These are phyloP conservation scores for Talaromyces albobiverticillius DNA, from an alignment of 2,329 filamentous ascomycete genomes.

Conservation along the genomic window DNA sequence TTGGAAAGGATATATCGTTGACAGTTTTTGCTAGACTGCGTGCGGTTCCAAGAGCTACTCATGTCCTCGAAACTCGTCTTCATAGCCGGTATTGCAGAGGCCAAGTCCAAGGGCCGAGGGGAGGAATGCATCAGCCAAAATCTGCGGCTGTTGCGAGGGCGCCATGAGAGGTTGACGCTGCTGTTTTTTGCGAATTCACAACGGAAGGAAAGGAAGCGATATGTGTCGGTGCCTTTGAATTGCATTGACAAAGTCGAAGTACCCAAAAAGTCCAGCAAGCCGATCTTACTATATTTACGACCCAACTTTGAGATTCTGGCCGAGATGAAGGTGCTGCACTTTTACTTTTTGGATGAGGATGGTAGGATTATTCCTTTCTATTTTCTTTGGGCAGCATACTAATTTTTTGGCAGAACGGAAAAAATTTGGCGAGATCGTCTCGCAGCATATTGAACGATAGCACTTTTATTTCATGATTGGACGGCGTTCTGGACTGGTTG, in stretches of 20 bases:
- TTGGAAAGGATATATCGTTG: constrained; percentile 6
- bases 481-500: constrained; percentile 1
- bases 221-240: constrained; percentile 40
- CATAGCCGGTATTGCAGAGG: constrained; percentile 41
- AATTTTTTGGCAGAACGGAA: constrained; percentile 24
- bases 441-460: constrained; percentile 8
- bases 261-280: constrained; percentile 37
- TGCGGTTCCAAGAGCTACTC: constrained; percentile 40
- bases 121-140: constrained; percentile 47
- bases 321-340: constrained; percentile 36
- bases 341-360: constrained; percentile 38
- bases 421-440: constrained; percentile 25
- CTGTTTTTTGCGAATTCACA: constrained; percentile 44
- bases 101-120: constrained; percentile 42
- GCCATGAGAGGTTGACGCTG: constrained; percentile 34
- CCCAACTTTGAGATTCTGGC: constrained; percentile 42
- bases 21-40: constrained; percentile 31
- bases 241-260: constrained; percentile 37
- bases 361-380: constrained; percentile 24
- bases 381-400: neutral
- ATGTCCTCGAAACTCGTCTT: constrained; percentile 38
- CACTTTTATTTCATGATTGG: neutral
- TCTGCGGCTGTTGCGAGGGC: constrained; percentile 35
- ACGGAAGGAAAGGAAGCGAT: constrained; percentile 38
- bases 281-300: constrained; percentile 34